Evolutionary conservation across 2,329 filamentous ascomycete genomes (phyloP).

Genomic region (Fusarium foetens): DNA sequence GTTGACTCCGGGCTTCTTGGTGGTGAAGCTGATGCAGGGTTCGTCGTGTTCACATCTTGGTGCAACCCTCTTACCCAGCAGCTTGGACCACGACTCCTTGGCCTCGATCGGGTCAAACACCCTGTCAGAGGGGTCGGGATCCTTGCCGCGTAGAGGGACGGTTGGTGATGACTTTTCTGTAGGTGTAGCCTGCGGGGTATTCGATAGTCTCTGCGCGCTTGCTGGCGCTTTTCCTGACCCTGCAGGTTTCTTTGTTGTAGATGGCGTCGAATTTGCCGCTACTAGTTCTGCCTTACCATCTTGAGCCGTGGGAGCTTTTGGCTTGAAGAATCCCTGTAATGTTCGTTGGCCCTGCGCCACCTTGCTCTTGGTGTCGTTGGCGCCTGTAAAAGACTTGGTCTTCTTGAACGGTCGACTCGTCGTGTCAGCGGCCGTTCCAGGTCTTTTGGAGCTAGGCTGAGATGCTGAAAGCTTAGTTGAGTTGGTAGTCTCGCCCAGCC

Average conservation of each 20-base stretch:
- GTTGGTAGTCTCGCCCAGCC: not conserved
- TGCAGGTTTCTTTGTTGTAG: conserved; percentile 27
- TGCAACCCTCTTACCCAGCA: conserved; percentile 78
- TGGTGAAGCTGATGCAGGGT: conserved; percentile 82
- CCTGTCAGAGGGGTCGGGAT: conserved; percentile 46
- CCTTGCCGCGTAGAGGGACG: not conserved
- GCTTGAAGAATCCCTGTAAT: conserved; percentile 83
- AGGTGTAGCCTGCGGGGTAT: not conserved
- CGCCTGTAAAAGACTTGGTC: conserved; percentile 36
- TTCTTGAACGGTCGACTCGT: conserved; percentile 39
- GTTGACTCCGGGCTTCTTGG: conserved; percentile 91
- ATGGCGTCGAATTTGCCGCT: conserved; percentile 17
- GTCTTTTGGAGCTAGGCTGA: conserved; percentile 29
- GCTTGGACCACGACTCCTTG: conserved; percentile 86
- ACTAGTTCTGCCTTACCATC: conserved; percentile 1
- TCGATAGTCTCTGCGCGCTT: not conserved
- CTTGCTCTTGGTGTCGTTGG: conserved; percentile 48
- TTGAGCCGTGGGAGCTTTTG: conserved; percentile 45
- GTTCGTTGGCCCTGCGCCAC: conserved; percentile 60
- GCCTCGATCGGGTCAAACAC: conserved; percentile 75
- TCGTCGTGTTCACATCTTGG: conserved; percentile 91
- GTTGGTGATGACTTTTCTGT: not conserved
- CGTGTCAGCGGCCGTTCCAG: conserved; percentile 14
- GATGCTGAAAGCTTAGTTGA: not conserved
- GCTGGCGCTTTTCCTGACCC: not conserved